Evolutionary conservation across 768 basidiomycete genomes (phyloP).

Genomic region (Crepidotus variabilis): DNA sequence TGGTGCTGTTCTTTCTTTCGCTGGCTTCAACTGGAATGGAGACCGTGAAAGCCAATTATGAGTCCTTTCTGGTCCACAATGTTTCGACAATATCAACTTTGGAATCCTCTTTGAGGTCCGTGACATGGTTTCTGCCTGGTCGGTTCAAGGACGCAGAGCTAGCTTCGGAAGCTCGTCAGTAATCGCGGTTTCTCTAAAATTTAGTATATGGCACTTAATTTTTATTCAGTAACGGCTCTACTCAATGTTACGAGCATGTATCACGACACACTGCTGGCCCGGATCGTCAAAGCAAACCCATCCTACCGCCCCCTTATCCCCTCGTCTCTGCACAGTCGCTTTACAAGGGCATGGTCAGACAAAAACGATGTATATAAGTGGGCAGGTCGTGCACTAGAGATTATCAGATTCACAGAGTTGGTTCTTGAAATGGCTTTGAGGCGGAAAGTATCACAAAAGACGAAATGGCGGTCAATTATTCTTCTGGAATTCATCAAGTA

Average conservation of each 20-base stretch:
- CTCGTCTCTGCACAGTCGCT: constrained; percentile 77
- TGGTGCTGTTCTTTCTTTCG: constrained; percentile 5
- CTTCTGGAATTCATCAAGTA: constrained; percentile 84
- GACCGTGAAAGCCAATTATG: constrained; percentile 67
- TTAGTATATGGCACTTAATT: constrained; percentile 11
- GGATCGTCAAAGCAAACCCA: constrained; percentile 57
- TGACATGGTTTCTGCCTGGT: constrained; percentile 95
- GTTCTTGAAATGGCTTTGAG: constrained; percentile 86
- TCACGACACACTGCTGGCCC: constrained; percentile 87
- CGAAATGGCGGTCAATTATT: constrained; percentile 74
- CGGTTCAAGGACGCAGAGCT: constrained; percentile 97
- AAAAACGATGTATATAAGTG: constrained; percentile 70
- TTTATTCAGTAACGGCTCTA: constrained; percentile 70
- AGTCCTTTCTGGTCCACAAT: constrained; percentile 80
- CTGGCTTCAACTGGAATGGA: constrained; percentile 48
- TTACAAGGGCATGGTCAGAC: constrained; percentile 84
- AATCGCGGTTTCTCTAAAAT: constrained; percentile 11
- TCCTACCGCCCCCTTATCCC: constrained; percentile 76
- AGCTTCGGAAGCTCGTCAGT: constrained; percentile 91
- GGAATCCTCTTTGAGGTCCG: constrained; percentile 82
- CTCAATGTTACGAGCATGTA: constrained; percentile 90
- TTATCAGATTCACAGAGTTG: constrained; percentile 79
- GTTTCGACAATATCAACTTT: constrained; percentile 81
- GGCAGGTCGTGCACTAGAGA: constrained; percentile 69
- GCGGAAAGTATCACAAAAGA: constrained; percentile 60